phyloP scores from a whole-genome alignment of 495 filamentous ascomycete genomes.

The Neurospora tetrasperma region DNA sequence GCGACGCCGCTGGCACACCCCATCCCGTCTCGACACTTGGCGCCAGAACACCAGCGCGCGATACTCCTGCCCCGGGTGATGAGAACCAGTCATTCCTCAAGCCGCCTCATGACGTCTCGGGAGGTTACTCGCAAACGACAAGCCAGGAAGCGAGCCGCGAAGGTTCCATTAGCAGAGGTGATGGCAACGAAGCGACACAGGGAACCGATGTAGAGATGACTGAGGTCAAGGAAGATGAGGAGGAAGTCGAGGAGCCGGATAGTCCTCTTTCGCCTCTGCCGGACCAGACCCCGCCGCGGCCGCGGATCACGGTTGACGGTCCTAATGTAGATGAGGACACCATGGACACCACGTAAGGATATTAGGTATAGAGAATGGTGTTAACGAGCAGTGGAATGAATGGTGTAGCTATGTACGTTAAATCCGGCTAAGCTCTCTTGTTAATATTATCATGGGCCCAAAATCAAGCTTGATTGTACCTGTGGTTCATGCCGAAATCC shows the following conservation, averaged over 20 bases:
- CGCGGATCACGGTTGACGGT: conserved; percentile 42
- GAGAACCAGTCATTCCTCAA: conserved; percentile 25
- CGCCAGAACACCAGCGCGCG: conserved; percentile 57
- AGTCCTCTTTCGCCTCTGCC: conserved; percentile 23
- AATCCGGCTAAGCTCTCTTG: not conserved
- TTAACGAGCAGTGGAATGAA: not conserved
- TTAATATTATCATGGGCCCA: not conserved
- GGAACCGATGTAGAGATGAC: conserved; percentile 15
- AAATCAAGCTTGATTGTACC: not conserved
- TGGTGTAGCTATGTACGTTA: not conserved
- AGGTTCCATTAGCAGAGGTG: conserved; percentile 7
- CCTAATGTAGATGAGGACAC: conserved; percentile 39
- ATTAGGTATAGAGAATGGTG: not conserved
- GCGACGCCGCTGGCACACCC: conserved; percentile 36
- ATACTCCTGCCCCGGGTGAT: conserved; percentile 28
- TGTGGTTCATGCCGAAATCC: not conserved
- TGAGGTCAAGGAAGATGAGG: conserved; percentile 47
- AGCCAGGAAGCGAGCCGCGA: conserved; percentile 30
- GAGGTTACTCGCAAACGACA: conserved; percentile 33
- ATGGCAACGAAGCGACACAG: conserved; percentile 37
- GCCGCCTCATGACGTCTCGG: conserved; percentile 34
- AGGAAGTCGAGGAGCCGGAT: conserved; percentile 48
- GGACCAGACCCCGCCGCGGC: conserved; percentile 23
- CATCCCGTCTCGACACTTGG: conserved; percentile 37
- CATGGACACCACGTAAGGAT: conserved; percentile 56